phyloP scores from a whole-genome alignment of 768 basidiomycete species.

The Boletus rufocinnamomeus region DNA sequence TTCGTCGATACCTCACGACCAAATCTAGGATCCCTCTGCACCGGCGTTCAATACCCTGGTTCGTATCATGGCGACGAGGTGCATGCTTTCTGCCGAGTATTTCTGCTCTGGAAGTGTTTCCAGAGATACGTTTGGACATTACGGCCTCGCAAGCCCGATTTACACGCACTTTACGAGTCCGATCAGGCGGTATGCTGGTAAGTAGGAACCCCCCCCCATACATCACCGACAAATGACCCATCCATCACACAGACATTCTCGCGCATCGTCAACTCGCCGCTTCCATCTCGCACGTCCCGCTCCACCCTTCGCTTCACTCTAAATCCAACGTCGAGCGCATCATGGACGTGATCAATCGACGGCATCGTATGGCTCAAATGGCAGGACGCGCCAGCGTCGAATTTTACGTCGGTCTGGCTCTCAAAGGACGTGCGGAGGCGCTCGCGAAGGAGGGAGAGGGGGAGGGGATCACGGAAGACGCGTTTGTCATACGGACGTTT shows the following conservation, averaged over 20 bases:
- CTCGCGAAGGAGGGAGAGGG: slow-evolving; percentile 33
- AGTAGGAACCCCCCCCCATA: slow-evolving; percentile 16
- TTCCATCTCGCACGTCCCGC: slow-evolving; percentile 77
- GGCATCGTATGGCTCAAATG: slow-evolving; percentile 97
- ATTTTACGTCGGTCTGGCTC: slow-evolving; percentile 93
- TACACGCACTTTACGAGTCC: slow-evolving; percentile 99
- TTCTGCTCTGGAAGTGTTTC: slow-evolving; percentile 95
- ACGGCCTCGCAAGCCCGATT: slow-evolving; percentile 95
- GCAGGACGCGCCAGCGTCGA: slow-evolving; percentile 95
- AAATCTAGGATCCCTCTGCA: slow-evolving; percentile 67
- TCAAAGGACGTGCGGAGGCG: slow-evolving; percentile 63
- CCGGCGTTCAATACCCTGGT: slow-evolving; percentile 97
- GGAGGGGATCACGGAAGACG: slow-evolving; percentile 67
- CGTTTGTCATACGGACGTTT: slow-evolving; percentile 92
- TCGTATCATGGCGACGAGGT: slow-evolving; percentile 97
- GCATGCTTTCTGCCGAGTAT: slow-evolving; percentile 98
- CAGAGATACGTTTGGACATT: slow-evolving; percentile 92
- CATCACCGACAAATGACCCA: neutral
- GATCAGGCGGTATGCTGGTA: slow-evolving; percentile 93
- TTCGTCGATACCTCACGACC: neutral
- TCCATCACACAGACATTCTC: slow-evolving; percentile 66
- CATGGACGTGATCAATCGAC: slow-evolving; percentile 82
- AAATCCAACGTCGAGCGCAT: slow-evolving; percentile 86
- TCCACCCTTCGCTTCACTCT: slow-evolving; percentile 88
- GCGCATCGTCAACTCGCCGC: slow-evolving; percentile 93